phyloP scores from a whole-genome alignment of 2,329 filamentous ascomycete genomes.

The Elsinoe batatas region DNA sequence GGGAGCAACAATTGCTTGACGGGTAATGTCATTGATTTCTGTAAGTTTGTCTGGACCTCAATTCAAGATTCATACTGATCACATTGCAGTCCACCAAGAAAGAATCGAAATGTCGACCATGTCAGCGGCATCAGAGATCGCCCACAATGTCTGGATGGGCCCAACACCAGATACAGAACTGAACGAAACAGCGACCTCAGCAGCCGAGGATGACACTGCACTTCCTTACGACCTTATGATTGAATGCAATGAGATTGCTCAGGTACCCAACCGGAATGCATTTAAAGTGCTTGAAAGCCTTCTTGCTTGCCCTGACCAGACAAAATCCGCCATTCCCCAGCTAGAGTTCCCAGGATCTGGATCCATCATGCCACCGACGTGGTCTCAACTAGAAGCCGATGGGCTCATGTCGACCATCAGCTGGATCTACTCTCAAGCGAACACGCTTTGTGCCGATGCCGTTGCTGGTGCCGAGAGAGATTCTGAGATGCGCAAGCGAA shows the following conservation, averaged over 20 bases:
- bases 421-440: slow-evolving; percentile 79
- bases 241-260: slow-evolving; percentile 78
- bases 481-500: slow-evolving; percentile 21
- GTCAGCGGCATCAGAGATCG: slow-evolving; percentile 82
- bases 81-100: slow-evolving; percentile 24
- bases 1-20: slow-evolving; percentile 63
- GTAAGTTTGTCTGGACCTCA: slow-evolving; percentile 30
- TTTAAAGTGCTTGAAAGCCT: slow-evolving; percentile 55
- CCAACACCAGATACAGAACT: slow-evolving; percentile 64
- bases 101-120: slow-evolving; percentile 84
- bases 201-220: slow-evolving; percentile 34
- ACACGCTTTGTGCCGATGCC: slow-evolving; percentile 33
- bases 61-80: slow-evolving; percentile 4
- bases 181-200: slow-evolving; percentile 42
- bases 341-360: slow-evolving; percentile 89
- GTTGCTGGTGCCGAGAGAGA: slow-evolving; percentile 20
- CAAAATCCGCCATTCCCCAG: slow-evolving; percentile 41
- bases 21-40: slow-evolving; percentile 76
- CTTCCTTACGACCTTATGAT: slow-evolving; percentile 59
- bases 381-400: slow-evolving; percentile 73
- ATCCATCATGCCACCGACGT: slow-evolving; percentile 77
- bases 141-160: slow-evolving; percentile 81
- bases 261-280: slow-evolving; percentile 58
- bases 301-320: slow-evolving; percentile 28
- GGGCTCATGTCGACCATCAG: slow-evolving; percentile 76